Percentiles rank a stretch among this genome's conserved stretches.
Evolutionary conservation across 306 rosid species (phyloP).

Genomic region (Prunus salicina): DNA sequence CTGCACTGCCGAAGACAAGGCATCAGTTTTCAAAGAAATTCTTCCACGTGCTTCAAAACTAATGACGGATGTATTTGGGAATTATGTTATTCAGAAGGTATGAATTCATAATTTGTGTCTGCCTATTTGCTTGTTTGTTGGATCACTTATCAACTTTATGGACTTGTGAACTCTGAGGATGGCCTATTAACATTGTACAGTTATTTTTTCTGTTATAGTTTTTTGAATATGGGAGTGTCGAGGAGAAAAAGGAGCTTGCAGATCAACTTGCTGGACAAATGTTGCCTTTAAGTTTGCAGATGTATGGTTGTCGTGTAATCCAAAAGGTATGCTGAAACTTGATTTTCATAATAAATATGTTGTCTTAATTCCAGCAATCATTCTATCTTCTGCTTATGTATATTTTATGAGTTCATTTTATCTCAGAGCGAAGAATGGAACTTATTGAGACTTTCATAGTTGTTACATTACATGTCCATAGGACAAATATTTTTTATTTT

Average conservation of each 20-base stretch:
- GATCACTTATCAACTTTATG: neutral
- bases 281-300: constrained; percentile 63
- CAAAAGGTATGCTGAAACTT: constrained; percentile 50
- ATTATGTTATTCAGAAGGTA: constrained; percentile 74
- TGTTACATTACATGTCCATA: too few species aligned
- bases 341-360: neutral
- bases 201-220: constrained; percentile 35
- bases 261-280: constrained; percentile 51
- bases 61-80: constrained; percentile 69
- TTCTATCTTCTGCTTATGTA: neutral
- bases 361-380: neutral
- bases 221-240: constrained; percentile 55
- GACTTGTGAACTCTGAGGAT: constrained; percentile 8
- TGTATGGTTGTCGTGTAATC: constrained; percentile 79
- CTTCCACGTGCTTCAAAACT: constrained; percentile 51
- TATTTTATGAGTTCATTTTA: too few species aligned
- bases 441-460: too few species aligned
- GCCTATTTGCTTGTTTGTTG: neutral
- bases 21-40: constrained; percentile 60
- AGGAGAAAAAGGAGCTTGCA: constrained; percentile 61
- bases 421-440: too few species aligned
- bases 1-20: constrained; percentile 57
- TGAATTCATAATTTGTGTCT: constrained; percentile 12
- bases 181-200: neutral
- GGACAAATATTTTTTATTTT: too few species aligned